These are phyloP conservation scores for Phytophthora meadii DNA, from an alignment of 352 stramenopile genomes.

Conservation along the genomic window DNA sequence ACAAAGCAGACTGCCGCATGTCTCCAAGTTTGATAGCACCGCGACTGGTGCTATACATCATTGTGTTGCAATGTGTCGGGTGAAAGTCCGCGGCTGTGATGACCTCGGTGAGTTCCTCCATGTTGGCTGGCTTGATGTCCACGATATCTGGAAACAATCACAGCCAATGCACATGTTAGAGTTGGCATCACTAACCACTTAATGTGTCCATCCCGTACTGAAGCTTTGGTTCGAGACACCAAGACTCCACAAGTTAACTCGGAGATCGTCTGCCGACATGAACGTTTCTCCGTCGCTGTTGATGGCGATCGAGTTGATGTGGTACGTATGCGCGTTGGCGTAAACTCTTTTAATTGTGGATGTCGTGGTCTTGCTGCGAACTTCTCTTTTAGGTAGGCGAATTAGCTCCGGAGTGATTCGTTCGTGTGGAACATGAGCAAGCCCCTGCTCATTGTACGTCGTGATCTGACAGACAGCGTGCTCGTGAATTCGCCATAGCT, in stretches of 20 bases:
- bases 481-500: constrained; percentile 95
- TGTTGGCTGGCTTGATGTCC: constrained; percentile 97
- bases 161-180: constrained; percentile 2
- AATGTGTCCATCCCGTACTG: constrained; percentile 55
- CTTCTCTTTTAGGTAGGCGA: constrained; percentile 55
- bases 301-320: constrained; percentile 96
- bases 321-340: constrained; percentile 96
- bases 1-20: constrained; percentile 91
- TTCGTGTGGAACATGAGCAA: constrained; percentile 31
- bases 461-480: constrained; percentile 77
- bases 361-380: constrained; percentile 65
- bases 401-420: constrained; percentile 49
- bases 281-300: constrained; percentile 97
- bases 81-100: constrained; percentile 96
- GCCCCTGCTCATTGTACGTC: constrained; percentile 66
- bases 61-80: constrained; percentile 93
- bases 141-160: constrained; percentile 86
- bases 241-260: constrained; percentile 97
- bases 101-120: constrained; percentile 97
- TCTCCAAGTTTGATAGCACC: constrained; percentile 94
- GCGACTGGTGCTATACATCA: constrained; percentile 95
- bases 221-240: constrained; percentile 91
- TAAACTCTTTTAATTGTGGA: constrained; percentile 89
- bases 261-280: constrained; percentile 95
- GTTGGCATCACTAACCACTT: not conserved